A percentile compares a stretch with the other conserved stretches of the same genome.
phyloP scores from a whole-genome alignment of 768 basidiomycete species.

The Podaxis rugospora region DNA sequence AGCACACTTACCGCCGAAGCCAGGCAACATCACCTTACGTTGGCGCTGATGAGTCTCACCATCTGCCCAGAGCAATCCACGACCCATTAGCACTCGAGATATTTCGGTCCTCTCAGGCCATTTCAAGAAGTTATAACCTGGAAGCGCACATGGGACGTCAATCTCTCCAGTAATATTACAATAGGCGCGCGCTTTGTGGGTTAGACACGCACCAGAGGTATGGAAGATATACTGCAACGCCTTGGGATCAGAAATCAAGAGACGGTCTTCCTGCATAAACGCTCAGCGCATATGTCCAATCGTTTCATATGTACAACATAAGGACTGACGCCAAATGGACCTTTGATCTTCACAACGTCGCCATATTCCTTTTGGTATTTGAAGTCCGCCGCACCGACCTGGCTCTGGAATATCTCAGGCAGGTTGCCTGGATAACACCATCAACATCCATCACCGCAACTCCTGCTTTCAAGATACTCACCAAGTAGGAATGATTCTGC shows the following conservation, averaged over 20 bases:
- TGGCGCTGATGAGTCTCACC: slow-evolving; percentile 55
- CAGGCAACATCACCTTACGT: slow-evolving; percentile 49
- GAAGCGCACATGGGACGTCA: slow-evolving; percentile 3
- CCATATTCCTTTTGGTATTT: slow-evolving; percentile 48
- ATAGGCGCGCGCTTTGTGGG: not conserved
- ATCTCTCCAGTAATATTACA: not conserved
- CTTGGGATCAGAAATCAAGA: slow-evolving; percentile 53
- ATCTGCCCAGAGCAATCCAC: slow-evolving; percentile 52
- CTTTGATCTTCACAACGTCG: slow-evolving; percentile 47
- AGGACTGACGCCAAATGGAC: slow-evolving; percentile 40
- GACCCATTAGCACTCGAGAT: slow-evolving; percentile 45
- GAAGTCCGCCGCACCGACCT: slow-evolving; percentile 49
- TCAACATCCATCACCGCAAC: not conserved
- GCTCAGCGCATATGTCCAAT: not conserved
- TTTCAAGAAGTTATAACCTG: slow-evolving; percentile 52
- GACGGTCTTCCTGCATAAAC: slow-evolving; percentile 40
- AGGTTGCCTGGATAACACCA: slow-evolving; percentile 36
- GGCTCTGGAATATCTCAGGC: slow-evolving; percentile 44
- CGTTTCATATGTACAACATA: not conserved
- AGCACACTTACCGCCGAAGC: slow-evolving; percentile 39
- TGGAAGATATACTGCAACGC: slow-evolving; percentile 56
- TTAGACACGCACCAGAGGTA: slow-evolving; percentile 33
- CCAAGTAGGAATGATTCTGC: slow-evolving; percentile 47
- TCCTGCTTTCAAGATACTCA: slow-evolving; percentile 14
- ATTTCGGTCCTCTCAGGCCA: slow-evolving; percentile 46